These are phyloP conservation scores for Ceratocystis eucalypticola DNA, from an alignment of 2,329 filamentous ascomycete species.

Conservation along the genomic window DNA sequence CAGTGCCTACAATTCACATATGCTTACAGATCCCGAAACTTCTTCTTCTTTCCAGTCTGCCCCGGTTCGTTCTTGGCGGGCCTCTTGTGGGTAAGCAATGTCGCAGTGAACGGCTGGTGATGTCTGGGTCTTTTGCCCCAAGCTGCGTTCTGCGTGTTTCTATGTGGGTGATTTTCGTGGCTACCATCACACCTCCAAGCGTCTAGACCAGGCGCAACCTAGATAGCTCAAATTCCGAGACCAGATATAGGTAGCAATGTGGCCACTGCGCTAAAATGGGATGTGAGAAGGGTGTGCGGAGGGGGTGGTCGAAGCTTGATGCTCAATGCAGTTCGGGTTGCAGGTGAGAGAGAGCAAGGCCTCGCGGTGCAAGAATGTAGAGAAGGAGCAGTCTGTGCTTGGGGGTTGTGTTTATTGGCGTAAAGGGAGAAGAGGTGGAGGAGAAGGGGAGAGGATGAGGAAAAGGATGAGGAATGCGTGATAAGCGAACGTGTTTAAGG, in stretches of 20 bases:
- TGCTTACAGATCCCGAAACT: not conserved
- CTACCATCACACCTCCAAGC: not conserved
- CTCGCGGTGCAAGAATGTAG: not conserved
- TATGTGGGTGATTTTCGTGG: not conserved
- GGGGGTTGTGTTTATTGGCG: not conserved
- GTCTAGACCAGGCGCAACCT: not conserved
- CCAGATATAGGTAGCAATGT: slow-evolving; percentile 5
- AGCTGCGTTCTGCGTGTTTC: not conserved
- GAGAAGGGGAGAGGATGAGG: not conserved
- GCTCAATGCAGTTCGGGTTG: not conserved
- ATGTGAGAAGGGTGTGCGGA: not conserved
- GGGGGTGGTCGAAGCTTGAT: not conserved
- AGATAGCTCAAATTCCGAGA: no score
- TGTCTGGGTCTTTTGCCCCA: not conserved
- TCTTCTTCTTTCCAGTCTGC: not conserved
- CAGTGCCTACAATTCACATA: not conserved
- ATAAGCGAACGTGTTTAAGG: not conserved
- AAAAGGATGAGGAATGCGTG: not conserved
- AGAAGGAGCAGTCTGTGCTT: not conserved
- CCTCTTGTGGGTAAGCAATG: not conserved
- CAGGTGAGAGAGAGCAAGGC: slow-evolving; percentile 1
- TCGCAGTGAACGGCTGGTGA: not conserved
- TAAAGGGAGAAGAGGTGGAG: not conserved
- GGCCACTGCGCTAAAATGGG: not conserved
- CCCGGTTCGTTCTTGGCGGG: not conserved